Evolutionary conservation across 179 eudicot species (phyloP).

Genomic region (Vitellaria paradoxa): DNA sequence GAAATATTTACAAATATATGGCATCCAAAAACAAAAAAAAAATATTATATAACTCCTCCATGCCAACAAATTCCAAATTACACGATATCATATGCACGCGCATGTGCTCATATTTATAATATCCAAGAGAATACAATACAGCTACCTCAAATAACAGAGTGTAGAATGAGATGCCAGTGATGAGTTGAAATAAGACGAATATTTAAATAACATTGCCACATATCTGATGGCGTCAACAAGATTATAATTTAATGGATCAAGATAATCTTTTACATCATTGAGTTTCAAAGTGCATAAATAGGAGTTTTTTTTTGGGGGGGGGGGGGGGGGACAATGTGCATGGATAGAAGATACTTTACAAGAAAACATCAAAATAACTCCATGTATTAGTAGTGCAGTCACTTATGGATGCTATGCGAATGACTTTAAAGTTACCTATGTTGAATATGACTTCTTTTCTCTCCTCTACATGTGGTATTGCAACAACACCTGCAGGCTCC

Average conservation of each 20-base stretch:
- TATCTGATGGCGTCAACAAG: background rate
- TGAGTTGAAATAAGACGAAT: background rate
- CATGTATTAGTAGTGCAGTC: too few species aligned
- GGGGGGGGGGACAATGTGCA: too few species aligned
- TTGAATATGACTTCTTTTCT: constrained; percentile 64
- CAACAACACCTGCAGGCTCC: constrained; percentile 89
- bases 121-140: background rate
- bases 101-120: too few species aligned
- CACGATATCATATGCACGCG: too few species aligned
- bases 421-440: constrained; percentile 50
- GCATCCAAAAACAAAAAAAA: too few species aligned
- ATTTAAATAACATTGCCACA: background rate
- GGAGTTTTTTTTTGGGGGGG: too few species aligned
- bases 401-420: too few species aligned
- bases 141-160: background rate
- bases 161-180: background rate
- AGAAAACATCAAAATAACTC: too few species aligned
- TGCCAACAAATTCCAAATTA: background rate
- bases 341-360: too few species aligned
- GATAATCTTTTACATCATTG: background rate
- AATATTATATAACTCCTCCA: background rate
- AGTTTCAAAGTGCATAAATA: background rate
- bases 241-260: background rate
- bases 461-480: constrained; percentile 62
- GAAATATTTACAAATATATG: background rate